Evolutionary conservation across 495 filamentous ascomycete genomes (phyloP).

Genomic region (Podospora bellae-mahoneyi): DNA sequence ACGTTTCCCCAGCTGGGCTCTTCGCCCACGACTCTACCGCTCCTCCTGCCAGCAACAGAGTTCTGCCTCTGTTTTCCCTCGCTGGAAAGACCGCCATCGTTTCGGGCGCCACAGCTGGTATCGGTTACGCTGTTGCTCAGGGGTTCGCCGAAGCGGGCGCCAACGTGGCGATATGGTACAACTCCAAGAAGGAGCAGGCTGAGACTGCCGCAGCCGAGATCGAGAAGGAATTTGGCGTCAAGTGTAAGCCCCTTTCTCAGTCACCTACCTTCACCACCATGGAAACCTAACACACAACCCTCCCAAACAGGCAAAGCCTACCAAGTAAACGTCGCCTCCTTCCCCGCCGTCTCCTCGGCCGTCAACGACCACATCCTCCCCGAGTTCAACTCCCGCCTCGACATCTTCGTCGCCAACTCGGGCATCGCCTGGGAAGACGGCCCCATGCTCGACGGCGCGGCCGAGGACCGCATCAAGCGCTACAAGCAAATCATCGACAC

Average conservation of each 20-base stretch:
- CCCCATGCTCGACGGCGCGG: constrained; percentile 59
- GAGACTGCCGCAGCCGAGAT: constrained; percentile 68
- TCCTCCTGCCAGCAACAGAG: constrained; percentile 56
- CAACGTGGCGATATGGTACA: constrained; percentile 86
- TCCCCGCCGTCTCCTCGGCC: constrained; percentile 54
- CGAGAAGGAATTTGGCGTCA: constrained; percentile 72
- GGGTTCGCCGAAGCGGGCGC: constrained; percentile 77
- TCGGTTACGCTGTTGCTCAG: constrained; percentile 74
- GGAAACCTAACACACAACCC: constrained; percentile 3
- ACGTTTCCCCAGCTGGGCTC: constrained; percentile 37
- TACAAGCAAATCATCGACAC: constrained; percentile 68
- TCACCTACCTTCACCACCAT: background rate
- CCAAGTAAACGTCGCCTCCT: constrained; percentile 62
- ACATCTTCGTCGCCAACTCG: constrained; percentile 78
- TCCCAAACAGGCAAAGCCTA: constrained; percentile 64
- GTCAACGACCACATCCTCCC: constrained; percentile 54
- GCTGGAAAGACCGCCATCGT: constrained; percentile 82
- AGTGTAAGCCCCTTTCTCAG: constrained; percentile 49
- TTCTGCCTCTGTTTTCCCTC: constrained; percentile 78
- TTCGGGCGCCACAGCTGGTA: constrained; percentile 76
- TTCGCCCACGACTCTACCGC: constrained; percentile 61
- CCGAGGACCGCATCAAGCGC: constrained; percentile 43
- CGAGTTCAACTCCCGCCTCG: constrained; percentile 71
- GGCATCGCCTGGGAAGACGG: constrained; percentile 73
- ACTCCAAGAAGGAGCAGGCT: constrained; percentile 70